A percentile compares a stretch with the other conserved stretches of the same genome.
These are phyloP conservation scores for Trichophyton rubrum DNA, from an alignment of 2,329 filamentous ascomycete genomes.

Conservation along the genomic window DNA sequence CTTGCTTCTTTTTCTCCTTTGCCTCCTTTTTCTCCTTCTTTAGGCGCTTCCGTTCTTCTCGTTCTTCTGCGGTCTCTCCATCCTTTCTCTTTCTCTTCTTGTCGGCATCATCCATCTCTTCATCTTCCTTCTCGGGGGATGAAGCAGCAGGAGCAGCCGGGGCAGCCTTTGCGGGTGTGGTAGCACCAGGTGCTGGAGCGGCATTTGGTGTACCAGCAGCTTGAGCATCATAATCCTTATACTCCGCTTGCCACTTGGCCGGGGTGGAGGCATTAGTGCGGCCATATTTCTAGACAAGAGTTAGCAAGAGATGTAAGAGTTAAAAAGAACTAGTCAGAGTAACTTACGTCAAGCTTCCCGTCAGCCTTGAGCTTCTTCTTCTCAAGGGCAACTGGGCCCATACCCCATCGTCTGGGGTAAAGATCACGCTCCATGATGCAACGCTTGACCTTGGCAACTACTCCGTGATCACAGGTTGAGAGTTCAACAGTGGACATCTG, in stretches of 20 bases:
- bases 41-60: conserved; percentile 38
- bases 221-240: conserved; percentile 68
- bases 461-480: conserved; percentile 90
- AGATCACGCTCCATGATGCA: conserved; percentile 99
- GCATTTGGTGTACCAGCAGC: conserved; percentile 14
- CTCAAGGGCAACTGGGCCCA: conserved; percentile 82
- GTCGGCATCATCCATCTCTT: conserved; percentile 34
- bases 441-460: conserved; percentile 97
- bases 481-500: conserved; percentile 98
- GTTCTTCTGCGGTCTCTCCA: conserved; percentile 39
- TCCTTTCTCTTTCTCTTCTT: conserved; percentile 47
- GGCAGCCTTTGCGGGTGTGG: conserved; percentile 35
- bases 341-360: conserved; percentile 73
- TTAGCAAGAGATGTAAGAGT: conserved; percentile 23
- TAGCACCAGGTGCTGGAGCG: conserved; percentile 21
- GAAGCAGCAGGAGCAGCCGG: conserved; percentile 24
- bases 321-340: background rate
- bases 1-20: conserved; percentile 59
- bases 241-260: conserved; percentile 80
- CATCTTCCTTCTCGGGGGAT: conserved; percentile 19
- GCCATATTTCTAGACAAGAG: conserved; percentile 59
- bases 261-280: conserved; percentile 86
- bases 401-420: conserved; percentile 91
- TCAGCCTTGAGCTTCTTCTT: conserved; percentile 99
- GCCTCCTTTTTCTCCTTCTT: conserved; percentile 45